Base-by-base conservation (phyloP, 805 yeast species). In the Pichia pseudocactophila region DNA sequence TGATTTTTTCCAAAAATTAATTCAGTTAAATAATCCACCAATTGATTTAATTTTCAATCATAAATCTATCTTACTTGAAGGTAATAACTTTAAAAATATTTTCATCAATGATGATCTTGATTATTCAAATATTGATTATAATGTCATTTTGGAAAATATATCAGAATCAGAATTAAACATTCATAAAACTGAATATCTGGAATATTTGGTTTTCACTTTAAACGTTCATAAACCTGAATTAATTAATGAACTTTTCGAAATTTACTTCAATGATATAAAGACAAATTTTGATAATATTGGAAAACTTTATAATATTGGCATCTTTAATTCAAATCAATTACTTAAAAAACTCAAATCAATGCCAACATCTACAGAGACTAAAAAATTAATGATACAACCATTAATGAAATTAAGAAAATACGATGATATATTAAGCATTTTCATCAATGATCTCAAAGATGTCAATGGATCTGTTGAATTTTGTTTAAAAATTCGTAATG, bases 101-200 rank as follows among this genome's bases (percentile, higher is more conserved):
- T 88, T 88, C 50, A 68, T 85, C 70, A 77, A 74, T 43, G 82
- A 80, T 40, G 64, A 74, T 12, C 70, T 80, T 40, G 73, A 83
- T 47, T 70, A 71, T 38, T 48, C 61, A 19, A 63, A 40, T 26
- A n/a, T 39, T 17, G 36, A 44, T 15, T 34, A 33, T 15, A 27
- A 30, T 17, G 19, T 69, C 48, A 78, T 87, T 0, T 63, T 80
- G 37, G 69, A 73, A 1, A 81, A 64, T 53, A 57, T 84, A n/a
- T 55, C 59, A 15, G 32, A 45, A 2, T 46, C 46, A 11, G 15
- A 42, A 2, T 48, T 54, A 49, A 40, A 33, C 2, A 38, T 44
- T 6, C 43, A 71, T 26, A 62, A 71, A 8, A 47, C 68, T 7
- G 54, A 58, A 34, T 88, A 82, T 54, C 57, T 81, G 36, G 79